A percentile compares a stretch with the other conserved stretches of the same genome.
phyloP scores from a whole-genome alignment of 108 stramenopile species.

The Cylindrotheca closterium region DNA sequence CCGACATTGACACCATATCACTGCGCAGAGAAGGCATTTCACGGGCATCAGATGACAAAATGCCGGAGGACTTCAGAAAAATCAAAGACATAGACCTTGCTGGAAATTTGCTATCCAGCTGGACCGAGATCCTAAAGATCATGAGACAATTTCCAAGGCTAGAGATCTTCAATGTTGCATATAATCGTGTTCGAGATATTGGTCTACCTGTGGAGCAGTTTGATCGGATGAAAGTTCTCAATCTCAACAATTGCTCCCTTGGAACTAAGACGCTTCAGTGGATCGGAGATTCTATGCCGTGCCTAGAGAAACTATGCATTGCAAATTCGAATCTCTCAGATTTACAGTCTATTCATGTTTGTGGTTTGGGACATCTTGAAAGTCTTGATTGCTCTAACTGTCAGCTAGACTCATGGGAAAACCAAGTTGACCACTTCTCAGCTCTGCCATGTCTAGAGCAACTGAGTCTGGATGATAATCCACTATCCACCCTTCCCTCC shows the following conservation, averaged over 20 bases:
- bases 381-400: slow-evolving; percentile 76
- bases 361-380: slow-evolving; percentile 50
- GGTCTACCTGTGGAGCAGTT: slow-evolving; percentile 1
- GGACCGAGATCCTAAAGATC: slow-evolving; percentile 52
- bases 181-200: slow-evolving; percentile 68
- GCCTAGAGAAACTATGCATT: slow-evolving; percentile 75
- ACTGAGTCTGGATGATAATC: slow-evolving; percentile 82
- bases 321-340: slow-evolving; percentile 68
- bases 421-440: slow-evolving; percentile 50
- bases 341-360: slow-evolving; percentile 23
- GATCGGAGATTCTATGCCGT: slow-evolving; percentile 60
- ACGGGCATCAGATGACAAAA: slow-evolving; percentile 33
- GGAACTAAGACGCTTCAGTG: slow-evolving; percentile 41
- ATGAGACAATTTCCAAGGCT: slow-evolving; percentile 65
- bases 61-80: slow-evolving; percentile 35
- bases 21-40: slow-evolving; percentile 78
- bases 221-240: slow-evolving; percentile 42
- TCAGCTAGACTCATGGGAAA: slow-evolving; percentile 56
- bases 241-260: slow-evolving; percentile 65
- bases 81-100: slow-evolving; percentile 79
- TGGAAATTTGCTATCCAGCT: slow-evolving; percentile 72
- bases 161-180: slow-evolving; percentile 58
- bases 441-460: slow-evolving; percentile 57
- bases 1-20: slow-evolving; percentile 62
- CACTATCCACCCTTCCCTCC: slow-evolving; percentile 34